Evolutionary conservation across 2,329 filamentous ascomycete species (phyloP).

Genomic region (Diplodia mutila): DNA sequence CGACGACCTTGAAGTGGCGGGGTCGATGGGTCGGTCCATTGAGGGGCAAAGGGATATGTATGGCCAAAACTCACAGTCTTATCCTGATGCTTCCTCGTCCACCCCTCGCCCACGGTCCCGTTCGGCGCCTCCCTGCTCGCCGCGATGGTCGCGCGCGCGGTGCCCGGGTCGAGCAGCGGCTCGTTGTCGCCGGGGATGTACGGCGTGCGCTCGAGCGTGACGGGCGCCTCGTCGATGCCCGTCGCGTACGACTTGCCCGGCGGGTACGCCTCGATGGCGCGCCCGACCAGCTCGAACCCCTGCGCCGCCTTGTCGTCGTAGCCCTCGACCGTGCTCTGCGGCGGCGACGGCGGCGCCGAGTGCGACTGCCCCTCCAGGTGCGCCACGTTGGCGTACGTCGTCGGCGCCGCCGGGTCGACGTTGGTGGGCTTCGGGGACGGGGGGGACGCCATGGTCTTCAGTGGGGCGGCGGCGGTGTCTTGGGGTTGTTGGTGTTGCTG

Average conservation of each 20-base stretch:
- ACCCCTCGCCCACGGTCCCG: conserved; percentile 47
- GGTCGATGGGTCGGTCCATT: too few species aligned
- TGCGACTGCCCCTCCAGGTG: conserved; percentile 1
- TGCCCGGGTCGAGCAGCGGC: conserved; percentile 19
- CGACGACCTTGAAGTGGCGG: too few species aligned
- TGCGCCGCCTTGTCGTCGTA: conserved; percentile 12
- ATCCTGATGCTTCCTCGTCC: conserved; percentile 44
- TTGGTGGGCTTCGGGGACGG: not conserved
- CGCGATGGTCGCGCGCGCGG: conserved; percentile 14
- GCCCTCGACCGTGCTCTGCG: conserved; percentile 6
- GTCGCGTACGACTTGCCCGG: conserved; percentile 19
- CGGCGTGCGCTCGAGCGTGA: conserved; percentile 13
- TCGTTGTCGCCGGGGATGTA: conserved; percentile 19
- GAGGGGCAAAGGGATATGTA: too few species aligned
- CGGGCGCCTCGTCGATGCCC: conserved; percentile 8
- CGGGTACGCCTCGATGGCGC: conserved; percentile 6
- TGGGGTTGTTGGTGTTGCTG: not conserved
- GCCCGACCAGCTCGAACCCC: conserved; percentile 18
- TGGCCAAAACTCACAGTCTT: conserved; percentile 38
- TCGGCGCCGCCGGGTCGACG: not conserved
- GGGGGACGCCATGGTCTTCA: not conserved
- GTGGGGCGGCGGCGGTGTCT: not conserved
- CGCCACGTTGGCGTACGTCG: conserved; percentile 20
- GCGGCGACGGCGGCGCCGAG: conserved; percentile 3
- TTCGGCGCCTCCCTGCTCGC: conserved; percentile 45